These are phyloP conservation scores for Prunus armeniaca DNA, from an alignment of 306 rosid species.

Conservation along the genomic window DNA sequence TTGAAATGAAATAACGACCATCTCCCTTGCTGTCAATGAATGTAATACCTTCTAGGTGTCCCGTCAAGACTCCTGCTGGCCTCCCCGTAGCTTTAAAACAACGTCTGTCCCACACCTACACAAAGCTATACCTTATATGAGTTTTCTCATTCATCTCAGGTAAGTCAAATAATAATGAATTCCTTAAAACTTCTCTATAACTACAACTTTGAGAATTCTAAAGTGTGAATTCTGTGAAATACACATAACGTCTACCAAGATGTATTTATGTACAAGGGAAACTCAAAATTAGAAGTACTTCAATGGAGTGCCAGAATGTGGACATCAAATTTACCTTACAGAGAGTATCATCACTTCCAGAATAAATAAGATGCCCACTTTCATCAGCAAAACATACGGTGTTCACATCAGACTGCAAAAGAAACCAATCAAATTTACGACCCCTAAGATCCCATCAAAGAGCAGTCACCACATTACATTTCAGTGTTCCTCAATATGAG, in stretches of 20 bases:
- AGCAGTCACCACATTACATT: neutral
- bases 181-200: neutral
- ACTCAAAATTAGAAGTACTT: neutral
- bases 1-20: slow-evolving; percentile 85
- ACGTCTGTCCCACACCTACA: slow-evolving; percentile 96
- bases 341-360: slow-evolving; percentile 89
- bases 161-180: neutral
- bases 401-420: slow-evolving; percentile 85
- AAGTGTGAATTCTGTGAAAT: neutral
- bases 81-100: slow-evolving; percentile 59
- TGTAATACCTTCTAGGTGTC: slow-evolving; percentile 86
- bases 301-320: neutral
- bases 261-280: neutral
- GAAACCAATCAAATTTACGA: slow-evolving; percentile 24
- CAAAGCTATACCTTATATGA: slow-evolving; percentile 19
- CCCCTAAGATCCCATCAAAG: neutral
- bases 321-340: slow-evolving; percentile 59
- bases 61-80: slow-evolving; percentile 77
- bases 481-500: neutral
- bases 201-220: slow-evolving; percentile 2
- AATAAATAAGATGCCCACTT: slow-evolving; percentile 84
- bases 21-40: slow-evolving; percentile 88
- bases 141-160: neutral
- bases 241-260: neutral
- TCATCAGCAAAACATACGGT: slow-evolving; percentile 94